Percentiles rank a stretch among this genome's conserved stretches.
These are phyloP conservation scores for Haberlea rhodopensis DNA, from an alignment of 257 asterid genomes.

Conservation along the genomic window DNA sequence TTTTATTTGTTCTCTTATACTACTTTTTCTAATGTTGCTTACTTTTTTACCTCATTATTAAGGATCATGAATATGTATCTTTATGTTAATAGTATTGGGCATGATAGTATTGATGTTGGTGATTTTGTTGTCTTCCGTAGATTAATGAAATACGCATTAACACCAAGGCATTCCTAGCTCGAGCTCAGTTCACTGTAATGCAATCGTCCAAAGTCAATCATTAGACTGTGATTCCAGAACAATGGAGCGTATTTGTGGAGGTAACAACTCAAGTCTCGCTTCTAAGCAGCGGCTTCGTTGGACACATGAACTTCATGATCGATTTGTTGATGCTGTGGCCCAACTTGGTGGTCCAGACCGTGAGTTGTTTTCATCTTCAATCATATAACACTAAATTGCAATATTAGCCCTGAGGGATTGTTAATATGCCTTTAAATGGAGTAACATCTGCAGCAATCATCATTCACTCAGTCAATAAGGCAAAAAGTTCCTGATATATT, in stretches of 20 bases:
- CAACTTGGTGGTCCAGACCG: conserved; percentile 97
- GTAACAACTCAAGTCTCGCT: conserved; percentile 60
- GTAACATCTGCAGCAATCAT: background rate
- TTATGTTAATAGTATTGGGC: conserved; percentile 8
- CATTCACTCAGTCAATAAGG: conserved; percentile 1
- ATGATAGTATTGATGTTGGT: conserved; percentile 12
- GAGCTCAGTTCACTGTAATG: conserved; percentile 32
- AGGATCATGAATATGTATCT: background rate
- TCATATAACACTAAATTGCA: conserved; percentile 3
- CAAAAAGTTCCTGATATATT: conserved; percentile 21
- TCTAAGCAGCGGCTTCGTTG: conserved; percentile 87
- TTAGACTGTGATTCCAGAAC: conserved; percentile 31
- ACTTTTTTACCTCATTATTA: conserved; percentile 4
- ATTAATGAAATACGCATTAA: conserved; percentile 32
- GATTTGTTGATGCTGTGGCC: conserved; percentile 85
- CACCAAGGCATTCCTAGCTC: conserved; percentile 32
- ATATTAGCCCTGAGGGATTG: background rate
- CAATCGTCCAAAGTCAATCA: conserved; percentile 32
- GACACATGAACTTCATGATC: too few relatives aligned
- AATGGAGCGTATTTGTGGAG: conserved; percentile 64
- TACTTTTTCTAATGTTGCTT: background rate
- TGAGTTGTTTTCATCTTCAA: conserved; percentile 41
- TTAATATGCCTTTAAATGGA: background rate
- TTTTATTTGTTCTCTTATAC: too few relatives aligned
- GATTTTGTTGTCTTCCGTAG: conserved; percentile 22